phyloP scores from a whole-genome alignment of 345 rosid species.

The Pistacia integerrima region DNA sequence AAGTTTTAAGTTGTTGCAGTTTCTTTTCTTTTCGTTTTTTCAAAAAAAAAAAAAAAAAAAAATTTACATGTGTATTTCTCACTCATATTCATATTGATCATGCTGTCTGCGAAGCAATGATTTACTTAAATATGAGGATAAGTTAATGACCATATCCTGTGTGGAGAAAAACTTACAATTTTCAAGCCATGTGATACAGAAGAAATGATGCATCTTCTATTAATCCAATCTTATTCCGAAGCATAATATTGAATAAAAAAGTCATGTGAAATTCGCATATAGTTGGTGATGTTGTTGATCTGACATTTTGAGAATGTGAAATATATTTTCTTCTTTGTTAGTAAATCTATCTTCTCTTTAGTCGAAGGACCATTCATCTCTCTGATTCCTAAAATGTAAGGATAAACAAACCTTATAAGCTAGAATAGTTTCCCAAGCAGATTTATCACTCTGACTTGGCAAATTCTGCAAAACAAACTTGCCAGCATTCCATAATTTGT shows the following conservation, averaged over 20 bases:
- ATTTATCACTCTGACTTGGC: conserved; percentile 62
- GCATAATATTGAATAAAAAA: neutral
- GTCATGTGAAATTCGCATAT: neutral
- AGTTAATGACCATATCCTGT: neutral
- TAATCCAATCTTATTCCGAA: neutral
- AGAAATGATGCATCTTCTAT: neutral
- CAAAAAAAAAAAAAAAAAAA: too few species aligned
- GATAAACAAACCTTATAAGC: conserved; percentile 57
- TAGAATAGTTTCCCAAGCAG: conserved; percentile 74
- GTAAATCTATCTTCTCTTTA: neutral
- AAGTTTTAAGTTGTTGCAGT: too few species aligned
- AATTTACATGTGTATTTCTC: too few species aligned
- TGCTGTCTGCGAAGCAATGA: neutral
- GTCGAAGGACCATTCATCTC: neutral
- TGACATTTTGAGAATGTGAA: neutral
- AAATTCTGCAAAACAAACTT: conserved; percentile 89
- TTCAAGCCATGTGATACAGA: neutral
- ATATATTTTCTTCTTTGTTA: neutral
- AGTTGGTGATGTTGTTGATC: neutral
- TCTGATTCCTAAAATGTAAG: neutral
- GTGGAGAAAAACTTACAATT: neutral
- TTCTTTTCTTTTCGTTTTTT: too few species aligned
- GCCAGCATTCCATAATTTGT: conserved; percentile 99
- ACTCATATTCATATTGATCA: too few species aligned
- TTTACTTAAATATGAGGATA: neutral